Base-by-base conservation (phyloP, 345 rosid genomes). In the Trapa incisa region DNA sequence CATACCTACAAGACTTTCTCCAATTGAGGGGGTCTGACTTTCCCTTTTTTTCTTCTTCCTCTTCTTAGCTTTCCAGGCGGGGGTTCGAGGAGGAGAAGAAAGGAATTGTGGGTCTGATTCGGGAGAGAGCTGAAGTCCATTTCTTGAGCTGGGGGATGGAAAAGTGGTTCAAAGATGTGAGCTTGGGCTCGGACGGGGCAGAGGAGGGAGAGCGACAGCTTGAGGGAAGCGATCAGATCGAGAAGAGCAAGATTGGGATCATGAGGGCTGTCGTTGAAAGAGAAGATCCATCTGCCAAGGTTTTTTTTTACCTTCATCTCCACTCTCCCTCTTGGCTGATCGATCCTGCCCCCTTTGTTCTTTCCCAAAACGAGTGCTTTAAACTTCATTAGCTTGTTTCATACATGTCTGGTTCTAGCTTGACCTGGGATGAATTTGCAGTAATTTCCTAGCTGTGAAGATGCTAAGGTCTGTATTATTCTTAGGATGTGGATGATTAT, bases 251-350 rank as follows among this genome's bases (percentile, higher is more conserved):
- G 79, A 80, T 93, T 17, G 84, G 86, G 37, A 83, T 88, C 64
- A 84, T 89, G 96, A 84, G 98, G 78, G 89, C 96, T 54, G 72
- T 84, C 45, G 84, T 87, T 61, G 84, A 83, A 74, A 77, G 82
- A 35, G 89, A 89, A 78, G 96, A 93, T 73, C 88, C 89, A 3
- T 76, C 86, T n/a, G 71, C 91, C 8, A 88, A 89, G 93, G 97
- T 80, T 38, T 32, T 14, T 6, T 14, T n/a, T 29, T 50, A 50
- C 17, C 37, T 50, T 33, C 39, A 4, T 57, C 9, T 52, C 22
- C 6, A 0, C 36, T 66, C 8, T 33, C 5, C 6, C 65, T 33
- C 14, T 37, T 32, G 4, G 2, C 47, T 35, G 9, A 5, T 41
- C 14, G 14, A 12, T 15, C 33, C 48, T 61, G 35, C 38, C 43